Conservation (phyloP, 2,329 filamentous ascomycete genomes). For the Alternaria tenuissima region DNA sequence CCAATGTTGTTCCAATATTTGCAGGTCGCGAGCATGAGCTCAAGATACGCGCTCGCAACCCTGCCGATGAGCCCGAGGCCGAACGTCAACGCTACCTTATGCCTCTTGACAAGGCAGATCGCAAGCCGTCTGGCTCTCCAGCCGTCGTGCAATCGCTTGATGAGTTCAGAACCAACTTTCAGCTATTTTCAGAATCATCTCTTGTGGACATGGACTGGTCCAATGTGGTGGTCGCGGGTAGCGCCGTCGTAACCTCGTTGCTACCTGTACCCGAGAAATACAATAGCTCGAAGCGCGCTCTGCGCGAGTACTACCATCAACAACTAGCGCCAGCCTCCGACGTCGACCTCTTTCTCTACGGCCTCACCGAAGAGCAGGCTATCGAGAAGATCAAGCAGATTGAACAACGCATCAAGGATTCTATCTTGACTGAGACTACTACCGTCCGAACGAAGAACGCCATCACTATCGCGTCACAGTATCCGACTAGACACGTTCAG, state of each 20-base stretch:
- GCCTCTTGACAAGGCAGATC: conserved; percentile 68
- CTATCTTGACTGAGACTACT: conserved; percentile 82
- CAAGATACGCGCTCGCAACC: conserved; percentile 68
- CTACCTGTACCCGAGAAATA: conserved; percentile 68
- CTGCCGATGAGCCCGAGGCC: conserved; percentile 64
- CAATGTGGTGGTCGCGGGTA: conserved; percentile 83
- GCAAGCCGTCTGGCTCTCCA: conserved; percentile 68
- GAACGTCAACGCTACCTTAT: conserved; percentile 74
- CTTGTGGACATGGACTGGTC: conserved; percentile 80
- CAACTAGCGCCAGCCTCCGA: conserved; percentile 83
- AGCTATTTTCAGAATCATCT: conserved; percentile 80
- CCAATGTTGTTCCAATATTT: conserved; percentile 75
- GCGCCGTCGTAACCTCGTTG: conserved; percentile 80
- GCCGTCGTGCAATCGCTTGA: conserved; percentile 73
- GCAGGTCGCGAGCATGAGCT: conserved; percentile 62
- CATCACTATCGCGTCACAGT: conserved; percentile 84
- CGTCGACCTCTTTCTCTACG: conserved; percentile 86
- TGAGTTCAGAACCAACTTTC: conserved; percentile 81
- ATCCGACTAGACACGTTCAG: conserved; percentile 83
- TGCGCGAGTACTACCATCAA: conserved; percentile 76
- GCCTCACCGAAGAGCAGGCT: conserved; percentile 77
- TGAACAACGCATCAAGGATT: conserved; percentile 76
- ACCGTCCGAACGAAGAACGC: conserved; percentile 87
- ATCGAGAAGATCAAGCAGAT: conserved; percentile 86
- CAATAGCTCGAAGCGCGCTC: conserved; percentile 50